Base-by-base conservation (phyloP, 2,329 filamentous ascomycete genomes). In the Septoria linicola region DNA sequence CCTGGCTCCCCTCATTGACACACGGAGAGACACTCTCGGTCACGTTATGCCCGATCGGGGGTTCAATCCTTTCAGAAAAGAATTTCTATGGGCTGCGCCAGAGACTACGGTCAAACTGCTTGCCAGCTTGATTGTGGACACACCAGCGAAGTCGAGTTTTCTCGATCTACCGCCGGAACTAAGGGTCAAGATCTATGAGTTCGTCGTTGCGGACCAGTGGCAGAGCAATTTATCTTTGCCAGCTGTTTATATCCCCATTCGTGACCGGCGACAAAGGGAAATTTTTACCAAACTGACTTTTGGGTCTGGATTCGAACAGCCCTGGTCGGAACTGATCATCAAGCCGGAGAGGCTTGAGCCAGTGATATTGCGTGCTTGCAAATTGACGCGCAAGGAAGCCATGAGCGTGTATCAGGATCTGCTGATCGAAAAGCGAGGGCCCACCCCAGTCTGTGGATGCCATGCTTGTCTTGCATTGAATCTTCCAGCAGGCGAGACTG, bases 81-180 rank as follows among this genome's bases (percentile, higher is more conserved):
- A 23, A 2, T 35, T 45, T 13, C 20, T 45, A 19, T 25, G 19
- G 17, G 35, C 30, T 31, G 41, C 41, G 3, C 41, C 41, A 25
- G 17, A 21, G 6, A 5, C 11, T 3, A 45, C 41, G 17, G 25
- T 45, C 41, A 35, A 23, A 21, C 21, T 45, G 13, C 31, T 45
- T 1, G 41, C 41, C 1, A 13, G 17, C 17, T 21, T 45, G 4
- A 34, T 27, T n/a, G 16, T 25, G 2, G 8, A 30, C 8, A 4
- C 41, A 31, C 31, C 4, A 11, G 17, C 13, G 7, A 34, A 17
- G 13, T 14, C 13, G 19, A 17, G 27, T 2, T 10, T 44, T 2
- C 27, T 44, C 16, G 27, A 44, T 32, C 20, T 44, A 30, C 30
- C 41, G 11, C 7, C 41, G 13, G 41, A 44, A 25, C 14, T n/a